Evolutionary conservation across 768 basidiomycete species (phyloP).

Genomic region (Mycena vitilis): DNA sequence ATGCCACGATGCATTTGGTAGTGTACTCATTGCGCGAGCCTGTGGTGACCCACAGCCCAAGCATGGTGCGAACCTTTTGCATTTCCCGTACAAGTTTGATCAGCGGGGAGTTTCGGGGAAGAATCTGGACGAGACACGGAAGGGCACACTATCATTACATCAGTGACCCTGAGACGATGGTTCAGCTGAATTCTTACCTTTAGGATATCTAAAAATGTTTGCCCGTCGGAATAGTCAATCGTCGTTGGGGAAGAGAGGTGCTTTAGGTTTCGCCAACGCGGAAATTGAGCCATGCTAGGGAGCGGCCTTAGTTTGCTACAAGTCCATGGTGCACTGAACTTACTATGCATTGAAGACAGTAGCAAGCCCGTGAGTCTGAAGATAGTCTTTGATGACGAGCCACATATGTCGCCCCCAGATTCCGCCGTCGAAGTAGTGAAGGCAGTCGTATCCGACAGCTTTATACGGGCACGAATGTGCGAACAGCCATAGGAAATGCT

Average conservation of each 20-base stretch:
- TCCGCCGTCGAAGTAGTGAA: slow-evolving; percentile 26
- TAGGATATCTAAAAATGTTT: slow-evolving; percentile 33
- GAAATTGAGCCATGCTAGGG: slow-evolving; percentile 26
- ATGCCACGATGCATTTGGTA: neutral
- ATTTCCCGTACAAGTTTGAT: slow-evolving; percentile 16
- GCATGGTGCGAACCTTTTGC: slow-evolving; percentile 9
- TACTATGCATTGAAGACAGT: slow-evolving; percentile 22
- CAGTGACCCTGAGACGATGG: neutral
- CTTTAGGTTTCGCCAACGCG: slow-evolving; percentile 26
- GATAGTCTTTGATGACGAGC: slow-evolving; percentile 17
- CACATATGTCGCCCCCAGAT: slow-evolving; percentile 25
- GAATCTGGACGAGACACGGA: slow-evolving; percentile 22
- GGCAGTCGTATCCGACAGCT: slow-evolving; percentile 20
- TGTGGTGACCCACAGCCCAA: slow-evolving; percentile 16
- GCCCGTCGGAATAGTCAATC: slow-evolving; percentile 31
- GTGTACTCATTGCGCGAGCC: slow-evolving; percentile 6
- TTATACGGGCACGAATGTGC: slow-evolving; percentile 19
- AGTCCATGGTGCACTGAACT: neutral
- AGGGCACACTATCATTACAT: slow-evolving; percentile 17
- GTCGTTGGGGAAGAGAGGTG: slow-evolving; percentile 24
- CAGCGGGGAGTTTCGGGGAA: slow-evolving; percentile 21
- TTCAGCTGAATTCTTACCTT: slow-evolving; percentile 23
- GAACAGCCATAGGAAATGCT: slow-evolving; percentile 29
- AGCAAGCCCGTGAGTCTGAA: slow-evolving; percentile 7
- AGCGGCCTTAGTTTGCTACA: neutral